Evolutionary conservation across 1,284 basidiomycete species (phyloP).

Genomic region (Cryptococcus sp.): DNA sequence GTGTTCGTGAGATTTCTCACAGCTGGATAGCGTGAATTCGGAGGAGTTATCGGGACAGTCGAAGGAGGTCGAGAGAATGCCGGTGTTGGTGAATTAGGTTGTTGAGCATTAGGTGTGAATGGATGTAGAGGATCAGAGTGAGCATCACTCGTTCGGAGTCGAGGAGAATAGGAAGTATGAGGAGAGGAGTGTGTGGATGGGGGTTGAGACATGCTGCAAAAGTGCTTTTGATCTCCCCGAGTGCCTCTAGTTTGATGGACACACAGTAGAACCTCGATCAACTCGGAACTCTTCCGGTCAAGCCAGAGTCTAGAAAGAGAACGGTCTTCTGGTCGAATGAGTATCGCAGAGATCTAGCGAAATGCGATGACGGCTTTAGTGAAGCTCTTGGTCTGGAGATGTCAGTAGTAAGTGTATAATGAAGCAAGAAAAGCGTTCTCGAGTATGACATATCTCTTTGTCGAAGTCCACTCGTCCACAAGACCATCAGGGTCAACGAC

Average conservation of each 20-base stretch:
- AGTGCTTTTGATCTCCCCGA: not conserved
- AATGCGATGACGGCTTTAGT: not conserved
- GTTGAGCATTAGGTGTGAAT: not conserved
- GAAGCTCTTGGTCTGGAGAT: not conserved
- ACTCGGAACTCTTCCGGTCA: not conserved
- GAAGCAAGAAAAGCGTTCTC: not conserved
- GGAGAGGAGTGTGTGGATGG: not conserved
- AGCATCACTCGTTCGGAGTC: not conserved
- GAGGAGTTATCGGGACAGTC: not conserved
- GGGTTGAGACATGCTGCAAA: not conserved
- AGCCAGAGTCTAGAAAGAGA: not conserved
- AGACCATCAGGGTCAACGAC: not conserved
- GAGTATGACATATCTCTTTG: not conserved
- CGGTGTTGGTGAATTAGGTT: not conserved
- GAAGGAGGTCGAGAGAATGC: not conserved
- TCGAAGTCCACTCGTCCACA: not conserved
- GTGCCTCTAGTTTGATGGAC: not conserved
- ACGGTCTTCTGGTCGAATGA: not conserved
- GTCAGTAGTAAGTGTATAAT: not conserved
- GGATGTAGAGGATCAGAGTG: not conserved
- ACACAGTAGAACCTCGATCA: not conserved
- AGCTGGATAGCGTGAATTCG: not conserved
- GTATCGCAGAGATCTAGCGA: not conserved
- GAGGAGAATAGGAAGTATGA: not conserved
- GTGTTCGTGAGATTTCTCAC: not conserved